Evolutionary conservation across 805 yeast species (phyloP), one percentile per base, ranked within the genome.

Genomic region (Wickerhamomyces pijperi): DNA sequence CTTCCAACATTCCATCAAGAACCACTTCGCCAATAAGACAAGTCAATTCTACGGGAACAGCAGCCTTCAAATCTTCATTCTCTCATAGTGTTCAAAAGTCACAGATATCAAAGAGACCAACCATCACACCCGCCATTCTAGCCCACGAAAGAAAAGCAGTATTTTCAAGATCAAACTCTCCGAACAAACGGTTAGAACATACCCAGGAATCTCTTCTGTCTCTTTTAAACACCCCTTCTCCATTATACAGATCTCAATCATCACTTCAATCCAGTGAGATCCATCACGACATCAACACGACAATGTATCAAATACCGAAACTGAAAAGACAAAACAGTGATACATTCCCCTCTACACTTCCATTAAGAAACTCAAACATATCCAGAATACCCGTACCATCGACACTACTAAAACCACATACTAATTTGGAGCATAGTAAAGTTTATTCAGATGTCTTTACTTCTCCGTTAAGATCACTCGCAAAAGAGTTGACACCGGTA

Each of bases 391-490:
- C 42, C 8, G 34, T 35, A 20, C 44, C 31, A 13, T 34, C n/a
- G 32, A 23, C 18, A 32, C 38, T 14, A 11, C 14, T 25, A 25
- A 7, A 25, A 25, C 9, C 9, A 25, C 29, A 40, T 18, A 13
- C 19, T 2, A 43, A n/a, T n/a, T n/a, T n/a, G n/a, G n/a, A n/a
- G n/a, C n/a, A 39, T n/a, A 39, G 32, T 3, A 50, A 40, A 28
- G 4, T 12, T 15, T 15, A 9, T 6, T 15, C 12, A 4, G 33
- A 31, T 15, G 42, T 53, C 9, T 37, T 40, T 7, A 54, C 58
- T 1, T 54, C 56, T 2, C 58, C 58, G 1, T 49, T 54, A 38
- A 53, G 47, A 28, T 51, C 56, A 2, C 28, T 54, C 14, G 17
- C 41, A 19, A 43, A 32, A 17, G 40, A 33, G n/a, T 9, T 5